phyloP scores from a whole-genome alignment of 2,329 filamentous ascomycete species.

The Fusarium tuaranense region DNA sequence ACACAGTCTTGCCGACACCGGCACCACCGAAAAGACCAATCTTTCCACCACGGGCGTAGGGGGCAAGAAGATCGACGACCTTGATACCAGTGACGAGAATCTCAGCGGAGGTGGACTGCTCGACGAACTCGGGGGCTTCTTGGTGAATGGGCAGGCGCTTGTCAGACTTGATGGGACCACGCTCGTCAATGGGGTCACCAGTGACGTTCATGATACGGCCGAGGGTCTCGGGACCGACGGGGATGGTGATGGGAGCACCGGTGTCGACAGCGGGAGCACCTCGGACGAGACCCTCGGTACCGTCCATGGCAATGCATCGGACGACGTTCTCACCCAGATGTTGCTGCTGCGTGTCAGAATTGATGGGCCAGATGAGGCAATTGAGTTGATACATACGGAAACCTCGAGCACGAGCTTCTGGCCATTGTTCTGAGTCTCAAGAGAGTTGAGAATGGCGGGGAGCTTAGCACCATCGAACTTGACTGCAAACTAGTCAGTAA shows the following conservation, averaged over 20 bases:
- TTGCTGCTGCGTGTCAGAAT: constrained; percentile 76
- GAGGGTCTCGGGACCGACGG: constrained; percentile 91
- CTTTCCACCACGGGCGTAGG: constrained; percentile 99
- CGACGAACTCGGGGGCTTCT: constrained; percentile 90
- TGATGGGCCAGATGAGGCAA: constrained; percentile 12
- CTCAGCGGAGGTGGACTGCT: constrained; percentile 97
- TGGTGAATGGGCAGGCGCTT: constrained; percentile 93
- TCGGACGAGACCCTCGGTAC: constrained; percentile 99
- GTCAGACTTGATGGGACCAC: constrained; percentile 94
- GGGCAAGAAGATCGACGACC: constrained; percentile 98
- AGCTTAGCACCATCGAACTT: constrained; percentile 97
- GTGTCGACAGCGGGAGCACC: constrained; percentile 88
- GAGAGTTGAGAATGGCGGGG: constrained; percentile 96
- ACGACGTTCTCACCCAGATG: constrained; percentile 99
- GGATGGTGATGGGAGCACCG: constrained; percentile 94
- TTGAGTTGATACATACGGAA: constrained; percentile 72
- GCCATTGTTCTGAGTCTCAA: constrained; percentile 90
- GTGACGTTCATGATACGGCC: constrained; percentile 99
- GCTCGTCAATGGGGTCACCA: constrained; percentile 99
- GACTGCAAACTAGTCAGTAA: constrained; percentile 68
- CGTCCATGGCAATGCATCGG: constrained; percentile 99
- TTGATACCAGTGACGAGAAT: constrained; percentile 99
- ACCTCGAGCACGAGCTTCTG: constrained; percentile 97
- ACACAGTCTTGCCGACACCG: constrained; percentile 99
- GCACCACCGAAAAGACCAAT: constrained; percentile 99